Evolutionary conservation across 352 stramenopile species (phyloP).

Genomic region (Sclerospora graminicola): DNA sequence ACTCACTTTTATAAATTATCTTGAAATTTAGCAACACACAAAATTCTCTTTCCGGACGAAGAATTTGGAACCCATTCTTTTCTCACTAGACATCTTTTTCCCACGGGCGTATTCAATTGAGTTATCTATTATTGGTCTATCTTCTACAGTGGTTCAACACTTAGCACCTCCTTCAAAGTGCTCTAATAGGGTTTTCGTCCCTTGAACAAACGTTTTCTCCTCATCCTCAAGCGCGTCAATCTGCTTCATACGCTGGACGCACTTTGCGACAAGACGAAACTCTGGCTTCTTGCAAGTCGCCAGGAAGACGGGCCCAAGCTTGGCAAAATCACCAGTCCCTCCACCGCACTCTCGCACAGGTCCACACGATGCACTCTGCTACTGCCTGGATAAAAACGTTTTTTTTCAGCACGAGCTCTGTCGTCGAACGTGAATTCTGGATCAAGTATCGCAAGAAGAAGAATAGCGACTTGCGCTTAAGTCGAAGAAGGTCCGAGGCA

Average conservation of each 20-base stretch:
- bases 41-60: too few species aligned
- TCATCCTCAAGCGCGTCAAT: too few species aligned
- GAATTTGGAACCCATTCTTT: too few species aligned
- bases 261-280: slow-evolving; percentile 29
- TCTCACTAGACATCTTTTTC: too few species aligned
- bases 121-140: not conserved
- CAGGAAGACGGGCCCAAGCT: slow-evolving; percentile 39
- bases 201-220: too few species aligned
- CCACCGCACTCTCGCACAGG: too few species aligned
- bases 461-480: slow-evolving; percentile 80
- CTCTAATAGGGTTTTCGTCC: slow-evolving; percentile 47
- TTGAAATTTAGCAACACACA: too few species aligned
- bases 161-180: slow-evolving; percentile 38
- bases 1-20: too few species aligned
- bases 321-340: slow-evolving; percentile 57
- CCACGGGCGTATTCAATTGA: too few species aligned
- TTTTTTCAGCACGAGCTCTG: too few species aligned
- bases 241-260: too few species aligned
- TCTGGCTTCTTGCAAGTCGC: slow-evolving; percentile 42
- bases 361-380: slow-evolving; percentile 38
- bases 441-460: slow-evolving; percentile 75
- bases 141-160: slow-evolving; percentile 4
- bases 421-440: too few species aligned
- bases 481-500: slow-evolving; percentile 47
- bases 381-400: slow-evolving; percentile 38